These are phyloP conservation scores for Botryotinia globosa DNA, from an alignment of 2,329 filamentous ascomycete species.

Conservation along the genomic window DNA sequence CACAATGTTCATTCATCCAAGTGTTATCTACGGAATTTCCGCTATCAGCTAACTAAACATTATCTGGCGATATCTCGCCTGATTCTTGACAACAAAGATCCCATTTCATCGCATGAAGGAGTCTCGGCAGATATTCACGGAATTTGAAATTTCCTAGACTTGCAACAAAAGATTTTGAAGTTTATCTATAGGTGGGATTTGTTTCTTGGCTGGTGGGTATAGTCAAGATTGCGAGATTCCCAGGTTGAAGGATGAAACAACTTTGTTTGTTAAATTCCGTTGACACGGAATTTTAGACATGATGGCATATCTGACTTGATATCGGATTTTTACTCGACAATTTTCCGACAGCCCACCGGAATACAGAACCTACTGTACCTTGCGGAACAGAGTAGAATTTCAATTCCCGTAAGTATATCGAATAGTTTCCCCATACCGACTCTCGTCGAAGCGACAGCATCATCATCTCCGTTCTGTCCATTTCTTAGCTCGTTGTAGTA, in stretches of 20 bases:
- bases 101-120: too few species aligned
- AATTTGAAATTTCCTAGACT: background rate
- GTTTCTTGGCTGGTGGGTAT: background rate
- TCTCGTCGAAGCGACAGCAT: background rate
- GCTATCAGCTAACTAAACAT: background rate
- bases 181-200: conserved; percentile 2
- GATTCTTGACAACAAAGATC: background rate
- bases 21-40: background rate
- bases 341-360: background rate
- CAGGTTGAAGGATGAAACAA: background rate
- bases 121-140: conserved; percentile 1
- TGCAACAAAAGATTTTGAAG: background rate
- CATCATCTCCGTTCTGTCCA: background rate
- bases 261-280: background rate
- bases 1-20: background rate
- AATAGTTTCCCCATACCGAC: background rate
- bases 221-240: background rate
- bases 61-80: background rate
- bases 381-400: background rate
- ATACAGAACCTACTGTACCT: background rate
- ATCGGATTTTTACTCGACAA: background rate
- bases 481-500: background rate
- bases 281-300: background rate
- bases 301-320: background rate
- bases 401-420: background rate